Evolutionary conservation across 1,284 basidiomycete species (phyloP).

Genomic region (Melampsora occidentalis): DNA sequence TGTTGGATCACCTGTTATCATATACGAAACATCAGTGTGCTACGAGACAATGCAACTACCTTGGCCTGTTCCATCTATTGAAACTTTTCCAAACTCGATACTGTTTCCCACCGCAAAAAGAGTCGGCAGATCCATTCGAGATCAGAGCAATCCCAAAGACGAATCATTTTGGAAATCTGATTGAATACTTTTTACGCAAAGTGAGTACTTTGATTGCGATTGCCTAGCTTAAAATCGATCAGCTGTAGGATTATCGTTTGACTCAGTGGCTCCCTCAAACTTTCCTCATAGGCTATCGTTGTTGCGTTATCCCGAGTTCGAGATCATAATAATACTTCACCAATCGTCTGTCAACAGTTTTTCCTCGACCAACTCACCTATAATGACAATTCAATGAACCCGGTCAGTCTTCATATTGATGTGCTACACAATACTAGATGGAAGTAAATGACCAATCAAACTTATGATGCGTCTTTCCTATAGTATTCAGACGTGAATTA

Average conservation of each 20-base stretch:
- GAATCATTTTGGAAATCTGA: constrained; percentile 86
- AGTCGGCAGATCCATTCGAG: constrained; percentile 72
- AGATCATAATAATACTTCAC: constrained; percentile 75
- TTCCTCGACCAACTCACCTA: constrained; percentile 84
- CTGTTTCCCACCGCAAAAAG: constrained; percentile 79
- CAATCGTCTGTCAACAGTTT: constrained; percentile 81
- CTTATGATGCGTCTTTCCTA: constrained; percentile 10
- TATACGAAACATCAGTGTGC: constrained; percentile 63
- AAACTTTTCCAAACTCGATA: constrained; percentile 86
- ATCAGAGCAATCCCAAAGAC: constrained; percentile 84
- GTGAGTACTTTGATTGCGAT: constrained; percentile 56
- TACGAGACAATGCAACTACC: constrained; percentile 71
- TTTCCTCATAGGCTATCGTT: constrained; percentile 64
- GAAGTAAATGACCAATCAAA: constrained; percentile 48
- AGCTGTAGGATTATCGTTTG: constrained; percentile 44
- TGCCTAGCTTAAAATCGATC: not conserved
- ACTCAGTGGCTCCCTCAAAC: constrained; percentile 15
- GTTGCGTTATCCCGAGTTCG: constrained; percentile 78
- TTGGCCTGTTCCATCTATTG: constrained; percentile 92
- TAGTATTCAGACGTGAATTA: constrained; percentile 40
- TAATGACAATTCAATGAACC: constrained; percentile 91
- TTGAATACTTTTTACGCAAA: constrained; percentile 93
- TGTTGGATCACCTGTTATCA: not conserved
- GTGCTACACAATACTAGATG: no score
- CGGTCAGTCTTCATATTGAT: constrained; percentile 58